Conservation (phyloP, 192 early-diverging fungal genomes). For the Helicostylum pulchrum region DNA sequence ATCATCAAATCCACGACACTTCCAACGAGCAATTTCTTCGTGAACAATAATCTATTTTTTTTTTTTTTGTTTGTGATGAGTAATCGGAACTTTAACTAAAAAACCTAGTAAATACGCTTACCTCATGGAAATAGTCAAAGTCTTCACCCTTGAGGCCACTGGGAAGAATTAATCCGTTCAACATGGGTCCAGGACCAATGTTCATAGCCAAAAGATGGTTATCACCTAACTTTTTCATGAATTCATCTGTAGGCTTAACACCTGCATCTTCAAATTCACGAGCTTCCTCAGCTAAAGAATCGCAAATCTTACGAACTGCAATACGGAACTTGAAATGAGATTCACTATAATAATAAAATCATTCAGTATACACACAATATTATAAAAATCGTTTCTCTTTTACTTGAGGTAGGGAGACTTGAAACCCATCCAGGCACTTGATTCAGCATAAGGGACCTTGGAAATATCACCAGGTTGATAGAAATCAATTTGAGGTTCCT, state of each 20-base stretch:
- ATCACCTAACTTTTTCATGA: slow-evolving; percentile 68
- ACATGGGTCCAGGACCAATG: slow-evolving; percentile 49
- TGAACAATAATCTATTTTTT: slow-evolving; percentile 36
- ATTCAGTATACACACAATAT: neutral
- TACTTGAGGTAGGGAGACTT: slow-evolving; percentile 39
- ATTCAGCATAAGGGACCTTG: slow-evolving; percentile 71
- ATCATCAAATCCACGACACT: slow-evolving; percentile 66
- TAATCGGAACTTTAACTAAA: neutral
- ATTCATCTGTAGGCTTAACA: slow-evolving; percentile 58
- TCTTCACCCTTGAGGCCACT: slow-evolving; percentile 55
- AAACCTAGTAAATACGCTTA: neutral
- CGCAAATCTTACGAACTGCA: slow-evolving; percentile 63
- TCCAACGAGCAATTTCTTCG: slow-evolving; percentile 75
- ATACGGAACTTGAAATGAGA: slow-evolving; percentile 62
- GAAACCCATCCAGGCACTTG: slow-evolving; percentile 53
- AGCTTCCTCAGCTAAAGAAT: slow-evolving; percentile 66
- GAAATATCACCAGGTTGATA: slow-evolving; percentile 62
- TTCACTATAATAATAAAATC: slow-evolving; percentile 41
- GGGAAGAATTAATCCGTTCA: slow-evolving; percentile 36
- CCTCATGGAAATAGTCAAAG: slow-evolving; percentile 71
- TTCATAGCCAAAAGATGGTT: slow-evolving; percentile 65
- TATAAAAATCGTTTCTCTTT: neutral
- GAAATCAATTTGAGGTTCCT: slow-evolving; percentile 24
- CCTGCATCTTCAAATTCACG: slow-evolving; percentile 75
- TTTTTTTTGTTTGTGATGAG: neutral